phyloP scores from a whole-genome alignment of 1,284 basidiomycete species.

The Ceratobasidium theobromae region DNA sequence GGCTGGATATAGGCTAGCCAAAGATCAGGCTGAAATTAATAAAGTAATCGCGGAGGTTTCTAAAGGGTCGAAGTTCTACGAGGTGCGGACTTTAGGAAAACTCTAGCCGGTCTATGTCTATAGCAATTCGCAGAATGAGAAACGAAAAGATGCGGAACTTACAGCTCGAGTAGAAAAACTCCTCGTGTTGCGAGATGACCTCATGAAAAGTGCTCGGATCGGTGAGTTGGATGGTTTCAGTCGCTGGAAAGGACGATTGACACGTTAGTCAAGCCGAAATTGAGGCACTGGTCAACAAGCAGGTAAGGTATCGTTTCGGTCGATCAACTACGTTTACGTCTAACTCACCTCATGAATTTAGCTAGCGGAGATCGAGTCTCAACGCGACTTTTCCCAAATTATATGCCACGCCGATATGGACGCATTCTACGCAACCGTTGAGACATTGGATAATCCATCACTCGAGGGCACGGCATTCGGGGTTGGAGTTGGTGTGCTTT shows the following conservation, averaged over 20 bases:
- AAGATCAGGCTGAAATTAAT: slow-evolving; percentile 78
- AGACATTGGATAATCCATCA: slow-evolving; percentile 75
- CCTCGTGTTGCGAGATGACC: slow-evolving; percentile 64
- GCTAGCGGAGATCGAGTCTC: slow-evolving; percentile 74
- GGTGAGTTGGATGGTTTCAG: slow-evolving; percentile 47
- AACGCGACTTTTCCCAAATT: slow-evolving; percentile 82
- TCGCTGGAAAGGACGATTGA: neutral
- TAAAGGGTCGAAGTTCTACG: slow-evolving; percentile 82
- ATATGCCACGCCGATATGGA: slow-evolving; percentile 84
- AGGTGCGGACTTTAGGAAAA: slow-evolving; percentile 49
- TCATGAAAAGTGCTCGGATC: slow-evolving; percentile 57
- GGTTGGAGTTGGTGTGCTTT: slow-evolving; percentile 73
- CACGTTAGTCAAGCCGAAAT: slow-evolving; percentile 16
- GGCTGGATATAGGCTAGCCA: slow-evolving; percentile 56
- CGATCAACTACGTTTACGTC: neutral
- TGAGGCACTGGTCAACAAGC: slow-evolving; percentile 32
- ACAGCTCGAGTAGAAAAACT: slow-evolving; percentile 70
- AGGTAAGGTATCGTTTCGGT: slow-evolving; percentile 42
- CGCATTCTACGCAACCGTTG: slow-evolving; percentile 73
- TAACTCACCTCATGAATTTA: too few species aligned
- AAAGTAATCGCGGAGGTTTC: slow-evolving; percentile 77
- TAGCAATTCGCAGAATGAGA: slow-evolving; percentile 64
- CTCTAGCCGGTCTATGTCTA: neutral
- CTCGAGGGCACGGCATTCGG: slow-evolving; percentile 85
- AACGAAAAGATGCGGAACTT: slow-evolving; percentile 76